phyloP scores from a whole-genome alignment of 495 filamentous ascomycete species.

The Astrothelium macrocarpum region DNA sequence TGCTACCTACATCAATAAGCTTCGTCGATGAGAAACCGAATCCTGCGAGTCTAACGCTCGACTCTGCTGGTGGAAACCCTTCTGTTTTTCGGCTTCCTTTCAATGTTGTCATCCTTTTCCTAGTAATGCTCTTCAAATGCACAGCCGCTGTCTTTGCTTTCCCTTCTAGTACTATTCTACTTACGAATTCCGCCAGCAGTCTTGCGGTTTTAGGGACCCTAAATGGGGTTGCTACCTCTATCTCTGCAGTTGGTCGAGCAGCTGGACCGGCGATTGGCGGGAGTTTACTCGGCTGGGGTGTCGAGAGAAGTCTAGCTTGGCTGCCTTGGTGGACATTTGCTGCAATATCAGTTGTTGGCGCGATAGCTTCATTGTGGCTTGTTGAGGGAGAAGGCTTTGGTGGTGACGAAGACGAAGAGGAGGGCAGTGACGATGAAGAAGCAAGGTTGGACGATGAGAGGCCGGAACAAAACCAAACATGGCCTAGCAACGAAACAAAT shows the following conservation, averaged over 20 bases:
- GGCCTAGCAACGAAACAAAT: background rate
- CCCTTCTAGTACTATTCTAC: slow-evolving; percentile 76
- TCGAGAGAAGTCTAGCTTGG: slow-evolving; percentile 60
- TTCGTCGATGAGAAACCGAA: slow-evolving; percentile 26
- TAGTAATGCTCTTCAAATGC: slow-evolving; percentile 58
- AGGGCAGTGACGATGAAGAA: slow-evolving; percentile 18
- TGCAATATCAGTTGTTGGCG: slow-evolving; percentile 47
- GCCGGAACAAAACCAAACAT: background rate
- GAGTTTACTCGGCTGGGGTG: slow-evolving; percentile 46
- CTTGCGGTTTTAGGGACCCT: slow-evolving; percentile 73
- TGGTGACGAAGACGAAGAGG: slow-evolving; percentile 35
- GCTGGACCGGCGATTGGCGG: slow-evolving; percentile 54
- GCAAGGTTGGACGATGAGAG: slow-evolving; percentile 9
- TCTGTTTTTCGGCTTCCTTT: background rate
- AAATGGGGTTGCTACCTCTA: slow-evolving; percentile 76
- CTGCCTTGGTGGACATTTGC: slow-evolving; percentile 71
- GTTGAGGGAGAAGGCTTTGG: slow-evolving; percentile 66
- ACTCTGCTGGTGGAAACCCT: background rate
- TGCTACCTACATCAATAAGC: slow-evolving; percentile 38
- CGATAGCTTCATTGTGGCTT: slow-evolving; percentile 59
- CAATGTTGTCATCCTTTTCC: slow-evolving; percentile 30
- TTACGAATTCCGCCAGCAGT: slow-evolving; percentile 75
- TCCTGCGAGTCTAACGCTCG: background rate
- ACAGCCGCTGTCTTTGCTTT: slow-evolving; percentile 69
- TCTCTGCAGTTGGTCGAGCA: slow-evolving; percentile 69